Evolutionary conservation across 805 yeast genomes (phyloP), one percentile per base, ranked within the genome.

Genomic region (Lachancea waltii): DNA sequence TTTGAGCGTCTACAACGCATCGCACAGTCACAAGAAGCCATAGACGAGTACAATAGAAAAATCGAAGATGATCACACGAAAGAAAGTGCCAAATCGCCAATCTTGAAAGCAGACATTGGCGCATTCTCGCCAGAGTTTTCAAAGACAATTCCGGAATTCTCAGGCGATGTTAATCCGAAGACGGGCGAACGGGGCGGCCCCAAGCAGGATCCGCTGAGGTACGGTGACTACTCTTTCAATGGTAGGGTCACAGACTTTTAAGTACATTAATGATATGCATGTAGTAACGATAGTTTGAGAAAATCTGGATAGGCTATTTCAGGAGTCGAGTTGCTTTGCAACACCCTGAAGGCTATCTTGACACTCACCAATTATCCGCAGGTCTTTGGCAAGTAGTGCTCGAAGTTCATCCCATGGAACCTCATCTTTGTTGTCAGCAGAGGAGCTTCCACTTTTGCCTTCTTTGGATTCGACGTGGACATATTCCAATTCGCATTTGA

Each of bases 181-280:
- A 92, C 98, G 1, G 98, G 98, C 3, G 98, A 92, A 63, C 70
- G 81, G 16, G 95, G 95, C 33, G 98, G 98, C 0, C 98, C 98
- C 18, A 92, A 92, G 55, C 97, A 92, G 60, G 97, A 92, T 55
- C 98, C 98, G 0, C 69, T 86, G 46, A 77, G 79, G 51, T 90
- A 85, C 51, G 87, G 87, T 13, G 97, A 89, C 52, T 92, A 94
- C 76, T 81, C 96, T 7, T 92, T 81, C 61, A 90, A 92, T 55
- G 98, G 98, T 0, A 75, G 97, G 56, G 96, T 86, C 21, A 90
- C 97, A 2, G 98, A 92, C 59, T 92, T 92, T 54, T 92, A 62
- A 13, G 10, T 23, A 23, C 7, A 13, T 11, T 57, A 11, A 23
- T 23, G 26, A 13, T 23, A 34, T 11, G 17, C 22, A 18, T 20